Conservation (phyloP, 169 alveolate species). For the Toxoplasma gondii region DNA sequence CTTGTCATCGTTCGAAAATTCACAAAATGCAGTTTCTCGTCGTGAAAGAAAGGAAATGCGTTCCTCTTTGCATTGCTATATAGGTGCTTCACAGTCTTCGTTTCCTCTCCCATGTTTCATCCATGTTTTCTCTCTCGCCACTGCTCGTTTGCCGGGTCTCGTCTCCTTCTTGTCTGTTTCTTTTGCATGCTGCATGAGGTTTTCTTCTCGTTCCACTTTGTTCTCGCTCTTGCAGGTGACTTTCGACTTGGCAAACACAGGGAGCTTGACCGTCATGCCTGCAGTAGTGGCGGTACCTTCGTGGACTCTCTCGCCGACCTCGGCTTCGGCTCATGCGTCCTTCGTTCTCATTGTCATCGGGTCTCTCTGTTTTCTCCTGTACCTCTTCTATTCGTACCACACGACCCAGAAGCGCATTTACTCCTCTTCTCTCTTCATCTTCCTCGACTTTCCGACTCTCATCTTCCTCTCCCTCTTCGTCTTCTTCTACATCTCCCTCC, state of each 20-base stretch:
- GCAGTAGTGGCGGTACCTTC: not conserved
- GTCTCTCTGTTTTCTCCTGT: not conserved
- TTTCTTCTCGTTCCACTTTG: not conserved
- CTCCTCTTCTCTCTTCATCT: not conserved
- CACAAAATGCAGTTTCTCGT: no score
- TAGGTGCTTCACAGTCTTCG: not conserved
- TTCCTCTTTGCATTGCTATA: no score
- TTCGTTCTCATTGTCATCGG: not conserved
- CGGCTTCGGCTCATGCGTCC: conserved; percentile 5
- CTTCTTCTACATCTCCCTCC: not conserved
- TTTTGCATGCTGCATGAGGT: not conserved
- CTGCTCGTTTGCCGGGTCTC: no score
- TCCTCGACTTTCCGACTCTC: not conserved
- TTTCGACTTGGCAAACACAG: not conserved
- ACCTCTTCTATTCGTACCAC: not conserved
- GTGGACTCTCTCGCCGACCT: not conserved
- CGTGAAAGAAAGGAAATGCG: no score
- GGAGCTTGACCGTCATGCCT: not conserved
- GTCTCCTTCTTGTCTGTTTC: not conserved
- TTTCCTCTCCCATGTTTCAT: not conserved
- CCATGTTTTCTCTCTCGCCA: no score
- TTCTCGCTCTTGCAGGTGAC: not conserved
- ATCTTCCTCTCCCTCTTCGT: not conserved
- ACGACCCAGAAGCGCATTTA: not conserved
- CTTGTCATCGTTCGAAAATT: no score